Evolutionary conservation across 805 yeast genomes (phyloP).

Genomic region (Lipomyces mesembrius): DNA sequence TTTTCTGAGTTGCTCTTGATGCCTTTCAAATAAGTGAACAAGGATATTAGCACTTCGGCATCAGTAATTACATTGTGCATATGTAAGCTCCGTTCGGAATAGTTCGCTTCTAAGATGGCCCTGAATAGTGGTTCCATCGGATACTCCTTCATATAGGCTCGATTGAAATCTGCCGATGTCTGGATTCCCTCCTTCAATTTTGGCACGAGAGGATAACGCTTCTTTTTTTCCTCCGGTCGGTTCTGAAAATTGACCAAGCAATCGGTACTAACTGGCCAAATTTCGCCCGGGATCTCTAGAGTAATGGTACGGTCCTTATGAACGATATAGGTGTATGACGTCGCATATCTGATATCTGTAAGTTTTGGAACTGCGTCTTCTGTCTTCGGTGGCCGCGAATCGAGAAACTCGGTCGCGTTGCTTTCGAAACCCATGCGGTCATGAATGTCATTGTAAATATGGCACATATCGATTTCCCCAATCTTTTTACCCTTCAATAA

Average conservation of each 20-base stretch:
- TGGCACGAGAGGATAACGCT: conserved; percentile 7
- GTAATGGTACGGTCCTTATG: conserved; percentile 3
- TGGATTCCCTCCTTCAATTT: conserved; percentile 1
- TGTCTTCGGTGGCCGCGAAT: neutral
- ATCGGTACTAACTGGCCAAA: neutral
- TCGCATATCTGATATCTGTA: neutral
- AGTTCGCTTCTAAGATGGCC: conserved; percentile 6
- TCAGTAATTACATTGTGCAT: neutral
- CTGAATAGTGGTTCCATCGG: conserved; percentile 5
- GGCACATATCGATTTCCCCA: neutral
- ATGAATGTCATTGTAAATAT: neutral
- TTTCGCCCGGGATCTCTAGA: neutral
- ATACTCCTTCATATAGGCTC: conserved; percentile 6
- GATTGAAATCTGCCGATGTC: conserved; percentile 4
- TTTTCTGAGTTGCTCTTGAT: neutral
- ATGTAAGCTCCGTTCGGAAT: neutral
- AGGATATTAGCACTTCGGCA: neutral
- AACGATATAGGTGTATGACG: conserved; percentile 1
- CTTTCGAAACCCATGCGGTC: neutral
- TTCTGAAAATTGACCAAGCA: neutral
- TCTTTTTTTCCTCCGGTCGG: neutral
- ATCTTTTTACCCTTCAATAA: neutral
- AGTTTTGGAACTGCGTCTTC: neutral
- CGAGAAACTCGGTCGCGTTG: neutral
- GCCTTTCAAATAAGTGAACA: neutral